phyloP scores from a whole-genome alignment of 1,284 basidiomycete genomes.

The Ustilago tritici region DNA sequence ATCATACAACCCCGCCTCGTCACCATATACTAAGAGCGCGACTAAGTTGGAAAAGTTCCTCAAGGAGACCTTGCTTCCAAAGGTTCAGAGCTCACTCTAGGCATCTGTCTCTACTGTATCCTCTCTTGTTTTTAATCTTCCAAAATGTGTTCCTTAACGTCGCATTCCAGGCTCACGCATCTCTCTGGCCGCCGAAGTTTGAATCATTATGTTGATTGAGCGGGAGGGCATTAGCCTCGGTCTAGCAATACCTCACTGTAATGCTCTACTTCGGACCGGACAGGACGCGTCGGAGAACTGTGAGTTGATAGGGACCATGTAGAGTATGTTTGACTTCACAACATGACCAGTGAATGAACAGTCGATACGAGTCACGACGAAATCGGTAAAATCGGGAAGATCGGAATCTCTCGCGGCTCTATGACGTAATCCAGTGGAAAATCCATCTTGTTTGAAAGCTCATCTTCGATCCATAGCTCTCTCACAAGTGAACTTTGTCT shows the following conservation, averaged over 20 bases:
- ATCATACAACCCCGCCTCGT: conserved; percentile 85
- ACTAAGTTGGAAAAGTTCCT: conserved; percentile 78
- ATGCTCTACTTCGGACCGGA: too few species aligned
- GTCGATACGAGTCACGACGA: too few species aligned
- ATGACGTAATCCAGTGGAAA: background rate
- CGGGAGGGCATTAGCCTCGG: too few species aligned
- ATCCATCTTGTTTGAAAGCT: background rate
- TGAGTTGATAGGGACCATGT: too few species aligned
- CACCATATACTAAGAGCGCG: conserved; percentile 87
- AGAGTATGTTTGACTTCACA: too few species aligned
- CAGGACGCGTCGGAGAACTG: too few species aligned
- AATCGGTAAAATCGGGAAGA: too few species aligned
- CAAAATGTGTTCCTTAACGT: background rate
- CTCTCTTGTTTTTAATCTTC: background rate
- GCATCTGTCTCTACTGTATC: background rate
- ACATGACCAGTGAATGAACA: too few species aligned
- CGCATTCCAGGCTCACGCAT: too few species aligned
- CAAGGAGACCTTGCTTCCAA: conserved; percentile 59
- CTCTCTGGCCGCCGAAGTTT: too few species aligned
- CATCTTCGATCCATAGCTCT: background rate
- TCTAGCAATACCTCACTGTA: too few species aligned
- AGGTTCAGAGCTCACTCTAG: conserved; percentile 51
- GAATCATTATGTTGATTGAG: too few species aligned
- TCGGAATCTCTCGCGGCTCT: background rate
- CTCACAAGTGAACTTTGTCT: background rate